Percentiles rank a stretch among this genome's conserved stretches.
phyloP scores from a whole-genome alignment of 805 yeast species.

The Schwanniomyces sp. region DNA sequence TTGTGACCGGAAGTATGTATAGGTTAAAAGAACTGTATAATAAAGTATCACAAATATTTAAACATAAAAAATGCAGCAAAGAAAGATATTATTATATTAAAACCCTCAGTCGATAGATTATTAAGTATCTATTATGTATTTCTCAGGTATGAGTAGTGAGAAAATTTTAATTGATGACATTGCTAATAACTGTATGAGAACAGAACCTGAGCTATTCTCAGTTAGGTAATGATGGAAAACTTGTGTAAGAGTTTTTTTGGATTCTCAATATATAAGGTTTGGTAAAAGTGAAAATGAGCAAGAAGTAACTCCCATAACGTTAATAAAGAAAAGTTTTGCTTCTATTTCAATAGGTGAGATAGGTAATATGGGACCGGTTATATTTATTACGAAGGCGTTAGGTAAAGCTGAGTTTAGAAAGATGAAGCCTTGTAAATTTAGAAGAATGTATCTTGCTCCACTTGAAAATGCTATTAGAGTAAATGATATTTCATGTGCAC shows the following conservation, averaged over 20 bases:
- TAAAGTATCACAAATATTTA: too few relatives aligned
- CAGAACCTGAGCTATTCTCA: background rate
- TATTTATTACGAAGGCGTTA: background rate
- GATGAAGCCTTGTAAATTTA: slow-evolving; percentile 3
- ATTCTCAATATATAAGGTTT: background rate
- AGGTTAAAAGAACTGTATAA: too few relatives aligned
- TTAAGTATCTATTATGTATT: slow-evolving; percentile 2
- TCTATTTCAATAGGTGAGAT: background rate
- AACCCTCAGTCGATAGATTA: too few relatives aligned
- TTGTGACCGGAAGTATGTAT: too few relatives aligned
- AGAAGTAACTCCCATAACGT: background rate
- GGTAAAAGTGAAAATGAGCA: background rate
- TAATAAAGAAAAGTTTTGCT: slow-evolving; percentile 1
- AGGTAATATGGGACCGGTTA: background rate
- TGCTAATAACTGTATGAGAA: background rate
- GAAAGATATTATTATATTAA: too few relatives aligned
- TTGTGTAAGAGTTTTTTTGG: slow-evolving; percentile 1
- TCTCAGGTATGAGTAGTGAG: slow-evolving; percentile 2
- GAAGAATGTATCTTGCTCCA: slow-evolving; percentile 2
- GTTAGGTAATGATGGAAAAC: background rate
- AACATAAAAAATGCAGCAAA: too few relatives aligned
- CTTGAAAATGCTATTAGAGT: slow-evolving; percentile 1
- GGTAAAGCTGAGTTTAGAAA: background rate
- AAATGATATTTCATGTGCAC: background rate
- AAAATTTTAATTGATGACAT: slow-evolving; percentile 1